Base-by-base conservation (phyloP, 2,329 filamentous ascomycete species). In the Colletotrichum tropicicola region DNA sequence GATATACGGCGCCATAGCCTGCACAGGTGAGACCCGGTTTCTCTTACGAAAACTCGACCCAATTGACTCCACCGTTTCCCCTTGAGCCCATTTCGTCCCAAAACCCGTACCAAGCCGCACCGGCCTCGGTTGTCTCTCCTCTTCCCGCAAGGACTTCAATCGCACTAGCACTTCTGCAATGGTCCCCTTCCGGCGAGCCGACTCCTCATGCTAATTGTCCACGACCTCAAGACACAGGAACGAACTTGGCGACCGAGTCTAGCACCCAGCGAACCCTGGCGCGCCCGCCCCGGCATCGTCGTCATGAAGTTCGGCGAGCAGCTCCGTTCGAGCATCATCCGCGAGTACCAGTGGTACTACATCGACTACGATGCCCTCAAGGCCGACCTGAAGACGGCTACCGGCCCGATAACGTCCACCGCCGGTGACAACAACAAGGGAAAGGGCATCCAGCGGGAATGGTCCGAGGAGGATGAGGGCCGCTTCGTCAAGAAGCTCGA, bases 331-430 rank as follows among this genome's bases (percentile, higher is more conserved):
- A 98, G 94, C 77, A 87, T 97, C 75, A 97, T 98, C 80, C 94
- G 92, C 84, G 94, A 98, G 82, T 99, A 97, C 83, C 91, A 94
- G 78, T 97, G 94, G 90, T 93, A 97, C 84, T 99, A 99, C 82
- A 98, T 99, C 80, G 92, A 93, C 81, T 99, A 99, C 82, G 94
- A 98, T 77, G 92, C 91, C 69, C 87, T 99, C 52, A 99, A 99
- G 82, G 85, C 87, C 70, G 90, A 93, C 70, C 89, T 99, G 67
- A 96, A 95, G 80, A 89, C 87, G 65, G 87, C 90, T 65, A 91
- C 86, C 70, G 87, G 89, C 65, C 74, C 79, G 4, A 56, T 60
- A 19, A 28, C 15, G 58, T 70, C 43, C 30, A 56, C 53, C 7
- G 23, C 53, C 7, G 23, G 70, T 45, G 66, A 69, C 17, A 73